These are phyloP conservation scores for Kwoniella europaea DNA, from an alignment of 768 basidiomycete genomes.

Conservation along the genomic window DNA sequence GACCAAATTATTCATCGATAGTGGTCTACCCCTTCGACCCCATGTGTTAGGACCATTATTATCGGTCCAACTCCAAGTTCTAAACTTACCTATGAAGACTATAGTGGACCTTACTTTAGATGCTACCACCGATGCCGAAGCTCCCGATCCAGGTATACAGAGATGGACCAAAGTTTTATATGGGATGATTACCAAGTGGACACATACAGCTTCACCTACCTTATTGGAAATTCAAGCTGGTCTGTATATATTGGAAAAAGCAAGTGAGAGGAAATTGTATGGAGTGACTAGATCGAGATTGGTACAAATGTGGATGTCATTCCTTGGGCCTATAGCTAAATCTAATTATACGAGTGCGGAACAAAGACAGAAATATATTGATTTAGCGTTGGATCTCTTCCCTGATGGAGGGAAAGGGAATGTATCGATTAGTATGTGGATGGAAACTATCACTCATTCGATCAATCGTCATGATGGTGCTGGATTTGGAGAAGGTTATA, in stretches of 20 bases:
- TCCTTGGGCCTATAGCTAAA: conserved; percentile 8
- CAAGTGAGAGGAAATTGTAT: conserved; percentile 3
- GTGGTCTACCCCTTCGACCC: neutral
- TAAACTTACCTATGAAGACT: conserved; percentile 11
- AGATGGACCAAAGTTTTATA: conserved; percentile 19
- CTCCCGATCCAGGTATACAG: conserved; percentile 12
- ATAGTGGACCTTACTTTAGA: conserved; percentile 15
- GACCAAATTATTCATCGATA: neutral
- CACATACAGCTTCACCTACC: conserved; percentile 6
- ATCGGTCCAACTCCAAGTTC: conserved; percentile 12
- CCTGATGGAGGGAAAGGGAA: conserved; percentile 12
- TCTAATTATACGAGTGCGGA: neutral
- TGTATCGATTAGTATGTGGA: conserved; percentile 13
- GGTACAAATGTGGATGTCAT: conserved; percentile 19
- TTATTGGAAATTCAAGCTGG: conserved; percentile 14
- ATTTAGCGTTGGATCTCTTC: conserved; percentile 21
- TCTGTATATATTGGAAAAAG: conserved; percentile 6
- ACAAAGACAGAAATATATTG: conserved; percentile 17
- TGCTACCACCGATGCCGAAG: neutral
- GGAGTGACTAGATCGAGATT: conserved; percentile 10
- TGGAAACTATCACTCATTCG: conserved; percentile 9
- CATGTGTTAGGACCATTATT: conserved; percentile 20
- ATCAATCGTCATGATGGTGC: conserved; percentile 6
- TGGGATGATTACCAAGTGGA: conserved; percentile 21
- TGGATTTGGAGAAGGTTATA: conserved; percentile 20